Conservation (phyloP, 345 rosid genomes). For the Salix exigua region DNA sequence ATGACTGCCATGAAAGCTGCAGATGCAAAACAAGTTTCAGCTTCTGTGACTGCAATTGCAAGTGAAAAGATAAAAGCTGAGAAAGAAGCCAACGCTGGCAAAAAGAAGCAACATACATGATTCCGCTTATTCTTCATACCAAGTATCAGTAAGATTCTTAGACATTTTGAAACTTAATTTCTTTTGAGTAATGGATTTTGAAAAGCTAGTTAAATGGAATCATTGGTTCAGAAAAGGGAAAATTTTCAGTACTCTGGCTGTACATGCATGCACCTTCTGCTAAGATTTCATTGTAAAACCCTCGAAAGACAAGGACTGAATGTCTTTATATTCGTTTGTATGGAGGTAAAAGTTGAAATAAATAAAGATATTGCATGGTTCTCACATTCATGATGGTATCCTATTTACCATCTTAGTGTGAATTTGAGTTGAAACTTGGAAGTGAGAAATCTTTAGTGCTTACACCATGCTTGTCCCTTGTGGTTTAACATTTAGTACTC, state of each 20-base stretch:
- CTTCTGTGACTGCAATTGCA: too few species aligned
- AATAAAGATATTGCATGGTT: not conserved
- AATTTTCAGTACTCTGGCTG: not conserved
- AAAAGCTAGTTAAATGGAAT: not conserved
- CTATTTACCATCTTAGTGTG: too few species aligned
- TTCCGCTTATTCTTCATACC: too few species aligned
- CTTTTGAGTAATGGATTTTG: not conserved
- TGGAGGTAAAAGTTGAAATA: not conserved
- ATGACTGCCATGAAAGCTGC: slow-evolving; percentile 71
- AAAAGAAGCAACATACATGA: too few species aligned
- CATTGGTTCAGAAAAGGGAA: not conserved
- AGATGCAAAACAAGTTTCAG: slow-evolving; percentile 30
- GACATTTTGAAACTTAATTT: not conserved
- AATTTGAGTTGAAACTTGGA: too few species aligned
- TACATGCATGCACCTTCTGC: not conserved
- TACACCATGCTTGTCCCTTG: too few species aligned
- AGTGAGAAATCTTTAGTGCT: too few species aligned
- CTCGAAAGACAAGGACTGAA: not conserved
- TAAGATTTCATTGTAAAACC: not conserved
- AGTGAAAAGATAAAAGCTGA: too few species aligned
- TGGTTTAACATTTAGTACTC: too few species aligned
- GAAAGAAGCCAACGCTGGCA: too few species aligned
- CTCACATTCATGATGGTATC: too few species aligned
- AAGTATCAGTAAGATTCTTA: too few species aligned
- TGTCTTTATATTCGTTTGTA: not conserved